Conservation (phyloP, 306 rosid species). For the Canavalia gladiata region DNA sequence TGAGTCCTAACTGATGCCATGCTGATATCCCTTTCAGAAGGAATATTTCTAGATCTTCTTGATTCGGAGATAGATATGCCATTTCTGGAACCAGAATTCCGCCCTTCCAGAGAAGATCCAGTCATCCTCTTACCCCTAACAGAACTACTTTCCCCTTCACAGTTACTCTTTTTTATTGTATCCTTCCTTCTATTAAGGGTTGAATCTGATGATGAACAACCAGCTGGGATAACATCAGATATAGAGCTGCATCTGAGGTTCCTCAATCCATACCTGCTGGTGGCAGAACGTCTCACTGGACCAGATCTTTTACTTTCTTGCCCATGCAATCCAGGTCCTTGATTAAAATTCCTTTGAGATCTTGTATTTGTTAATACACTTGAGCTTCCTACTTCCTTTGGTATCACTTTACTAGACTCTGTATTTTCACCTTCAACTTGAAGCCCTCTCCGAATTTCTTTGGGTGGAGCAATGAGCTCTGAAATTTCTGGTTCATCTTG, state of each 20-base stretch:
- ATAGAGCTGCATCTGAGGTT: slow-evolving; percentile 69
- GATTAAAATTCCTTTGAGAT: slow-evolving; percentile 61
- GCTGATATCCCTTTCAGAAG: slow-evolving; percentile 59
- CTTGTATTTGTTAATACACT: slow-evolving; percentile 55
- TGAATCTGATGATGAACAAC: slow-evolving; percentile 65
- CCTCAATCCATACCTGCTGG: slow-evolving; percentile 66
- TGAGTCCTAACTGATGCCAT: slow-evolving; percentile 65
- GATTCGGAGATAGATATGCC: slow-evolving; percentile 72
- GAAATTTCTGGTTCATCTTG: slow-evolving; percentile 70
- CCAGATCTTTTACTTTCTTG: slow-evolving; percentile 60
- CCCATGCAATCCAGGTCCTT: slow-evolving; percentile 57
- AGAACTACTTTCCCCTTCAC: slow-evolving; percentile 79
- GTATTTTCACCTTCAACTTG: slow-evolving; percentile 46
- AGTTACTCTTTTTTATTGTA: slow-evolving; percentile 53
- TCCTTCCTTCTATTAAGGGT: slow-evolving; percentile 57
- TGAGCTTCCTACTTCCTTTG: slow-evolving; percentile 63
- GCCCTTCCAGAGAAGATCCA: slow-evolving; percentile 57
- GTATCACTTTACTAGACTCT: slow-evolving; percentile 48
- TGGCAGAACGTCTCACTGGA: slow-evolving; percentile 54
- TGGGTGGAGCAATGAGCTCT: slow-evolving; percentile 54
- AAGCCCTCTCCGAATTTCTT: slow-evolving; percentile 53
- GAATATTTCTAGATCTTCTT: slow-evolving; percentile 61
- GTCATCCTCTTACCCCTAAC: slow-evolving; percentile 68
- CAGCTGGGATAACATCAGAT: slow-evolving; percentile 65
- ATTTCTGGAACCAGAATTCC: slow-evolving; percentile 53